Base-by-base conservation (phyloP, 2,329 filamentous ascomycete species). In the Aureobasidium pullulans region DNA sequence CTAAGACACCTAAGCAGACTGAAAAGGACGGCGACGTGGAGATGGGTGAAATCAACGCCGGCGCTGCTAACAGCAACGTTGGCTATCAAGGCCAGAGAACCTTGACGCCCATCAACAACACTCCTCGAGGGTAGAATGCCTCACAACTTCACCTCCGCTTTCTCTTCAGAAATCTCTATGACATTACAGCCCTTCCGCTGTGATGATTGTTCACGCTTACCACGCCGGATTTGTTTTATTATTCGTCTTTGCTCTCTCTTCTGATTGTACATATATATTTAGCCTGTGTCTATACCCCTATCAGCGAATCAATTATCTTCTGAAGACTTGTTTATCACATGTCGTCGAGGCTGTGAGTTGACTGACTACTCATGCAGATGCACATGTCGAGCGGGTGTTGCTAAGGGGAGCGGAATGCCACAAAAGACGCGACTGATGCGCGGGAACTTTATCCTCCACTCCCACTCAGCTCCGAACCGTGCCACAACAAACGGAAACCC, bases 21-120 rank as follows among this genome's bases (percentile, higher is more conserved):
- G 70, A 81, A 71, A 76, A 84, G 71, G 73, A 79, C 66, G 76
- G 77, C 70, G 69, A 78, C 64, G 78, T 93, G 68, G 90, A 95
- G 72, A 87, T 96, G 86, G 85, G 90, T 61, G 71, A 76, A 62
- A 65, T 73, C 31, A 61, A 61, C 4, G 37, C 15, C n/a, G 61
- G 54, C 11, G 32, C 37, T 31, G 59, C 64, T 34, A 61, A 63
- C 32, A 63, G 66, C 31, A 61, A 44, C 23, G 29, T n/a, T 32
- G 46, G 66, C 29, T 74, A 73, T 48, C 68, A 74, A 62, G 72
- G 72, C 16, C 13, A 57, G 54, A 52, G 62, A 56, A 29, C 54
- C 28, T 42, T 61, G 29, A 49, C 42, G 10, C 44, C 59, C 6
- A 60, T 64, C n/a, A 66, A 66, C 49, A 65, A 57, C 23, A 66